A percentile compares a stretch with the other conserved stretches of the same genome.
Conservation (phyloP, 805 yeast genomes). For the Metschnikowia colocasiae region DNA sequence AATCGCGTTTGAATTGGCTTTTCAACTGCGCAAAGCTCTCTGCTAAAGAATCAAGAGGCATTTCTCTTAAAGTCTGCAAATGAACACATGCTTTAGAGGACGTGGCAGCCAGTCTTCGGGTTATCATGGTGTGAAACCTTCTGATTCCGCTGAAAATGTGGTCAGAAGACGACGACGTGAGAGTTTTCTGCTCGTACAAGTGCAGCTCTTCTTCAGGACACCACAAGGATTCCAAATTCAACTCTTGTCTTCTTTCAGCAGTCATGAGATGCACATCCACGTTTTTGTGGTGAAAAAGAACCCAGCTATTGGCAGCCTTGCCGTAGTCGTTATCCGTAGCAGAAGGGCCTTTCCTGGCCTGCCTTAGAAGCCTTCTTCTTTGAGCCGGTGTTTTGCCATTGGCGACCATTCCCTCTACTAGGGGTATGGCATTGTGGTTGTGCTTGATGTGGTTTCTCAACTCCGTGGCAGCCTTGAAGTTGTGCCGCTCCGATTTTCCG, state of each 20-base stretch:
- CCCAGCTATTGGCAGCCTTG: conserved; percentile 68
- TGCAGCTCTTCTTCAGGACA: conserved; percentile 39
- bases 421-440: conserved; percentile 35
- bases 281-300: conserved; percentile 70
- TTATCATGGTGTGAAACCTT: conserved; percentile 37
- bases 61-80: conserved; percentile 5
- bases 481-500: conserved; percentile 74
- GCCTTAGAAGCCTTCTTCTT: conserved; percentile 41
- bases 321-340: conserved; percentile 58
- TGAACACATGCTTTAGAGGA: not conserved
- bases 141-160: conserved; percentile 24
- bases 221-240: conserved; percentile 74
- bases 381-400: conserved; percentile 43
- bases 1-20: conserved; percentile 4
- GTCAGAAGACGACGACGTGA: conserved; percentile 18
- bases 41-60: conserved; percentile 1
- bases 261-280: conserved; percentile 74
- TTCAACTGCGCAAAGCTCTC: conserved; percentile 4
- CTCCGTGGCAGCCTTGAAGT: conserved; percentile 64
- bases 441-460: conserved; percentile 58
- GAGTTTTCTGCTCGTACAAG: conserved; percentile 21
- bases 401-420: conserved; percentile 69
- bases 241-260: conserved; percentile 57
- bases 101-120: not conserved
- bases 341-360: conserved; percentile 52